phyloP scores from a whole-genome alignment of 1,284 basidiomycete genomes.

The Ceratobasidium sp. region DNA sequence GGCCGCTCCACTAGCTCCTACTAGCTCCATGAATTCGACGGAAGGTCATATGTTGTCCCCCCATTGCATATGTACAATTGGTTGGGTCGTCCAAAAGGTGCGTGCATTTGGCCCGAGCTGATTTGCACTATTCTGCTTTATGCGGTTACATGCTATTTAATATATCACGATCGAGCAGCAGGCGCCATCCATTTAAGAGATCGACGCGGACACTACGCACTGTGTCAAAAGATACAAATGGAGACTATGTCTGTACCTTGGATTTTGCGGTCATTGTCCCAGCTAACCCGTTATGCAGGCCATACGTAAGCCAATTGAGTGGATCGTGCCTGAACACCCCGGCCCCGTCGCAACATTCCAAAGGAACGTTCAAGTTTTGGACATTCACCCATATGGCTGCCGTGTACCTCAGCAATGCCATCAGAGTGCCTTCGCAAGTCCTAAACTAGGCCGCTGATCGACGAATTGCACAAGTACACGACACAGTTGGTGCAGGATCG shows the following conservation, averaged over 20 bases:
- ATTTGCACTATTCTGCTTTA: no score
- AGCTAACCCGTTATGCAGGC: slow-evolving; percentile 62
- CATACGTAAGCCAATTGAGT: slow-evolving; percentile 86
- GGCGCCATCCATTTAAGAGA: slow-evolving; percentile 78
- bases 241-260: slow-evolving; percentile 83
- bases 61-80: no score
- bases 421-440: slow-evolving; percentile 86
- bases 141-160: slow-evolving; percentile 85
- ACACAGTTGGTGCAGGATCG: slow-evolving; percentile 85
- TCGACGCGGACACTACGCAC: slow-evolving; percentile 84
- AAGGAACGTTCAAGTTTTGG: slow-evolving; percentile 86
- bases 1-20: no score
- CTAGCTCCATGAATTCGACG: no score
- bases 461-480: slow-evolving; percentile 85
- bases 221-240: slow-evolving; percentile 95
- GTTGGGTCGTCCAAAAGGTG: no score
- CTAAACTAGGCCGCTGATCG: slow-evolving; percentile 79
- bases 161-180: slow-evolving; percentile 84
- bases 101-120: no score
- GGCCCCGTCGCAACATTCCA: slow-evolving; percentile 83
- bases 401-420: slow-evolving; percentile 94
- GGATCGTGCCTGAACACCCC: slow-evolving; percentile 82
- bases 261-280: background rate
- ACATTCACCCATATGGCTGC: slow-evolving; percentile 94
- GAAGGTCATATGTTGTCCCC: no score